A percentile compares a stretch with the other conserved stretches of the same genome.
Evolutionary conservation across 1,139 yeast species (phyloP).

Genomic region (Nematodospora anomalae): DNA sequence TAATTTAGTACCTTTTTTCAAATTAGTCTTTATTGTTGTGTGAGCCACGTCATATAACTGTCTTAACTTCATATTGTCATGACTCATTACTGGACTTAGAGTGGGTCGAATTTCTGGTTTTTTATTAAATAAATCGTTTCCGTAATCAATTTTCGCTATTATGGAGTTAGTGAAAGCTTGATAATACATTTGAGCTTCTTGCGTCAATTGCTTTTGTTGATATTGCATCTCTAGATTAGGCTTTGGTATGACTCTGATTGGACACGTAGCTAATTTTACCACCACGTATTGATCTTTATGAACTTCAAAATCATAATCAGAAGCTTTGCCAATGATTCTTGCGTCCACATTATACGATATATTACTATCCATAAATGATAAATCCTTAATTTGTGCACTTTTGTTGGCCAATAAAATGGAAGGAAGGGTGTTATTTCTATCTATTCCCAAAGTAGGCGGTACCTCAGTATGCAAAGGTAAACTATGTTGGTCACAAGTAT

Average conservation of each 20-base stretch:
- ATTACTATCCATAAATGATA: conserved; percentile 40
- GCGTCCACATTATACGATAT: conserved; percentile 42
- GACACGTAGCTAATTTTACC: conserved; percentile 35
- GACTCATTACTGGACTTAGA: conserved; percentile 13
- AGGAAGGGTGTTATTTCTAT: conserved; percentile 25
- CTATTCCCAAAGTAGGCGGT: conserved; percentile 41
- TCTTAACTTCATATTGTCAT: conserved; percentile 25
- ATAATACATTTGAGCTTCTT: conserved; percentile 31
- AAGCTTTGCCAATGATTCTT: conserved; percentile 44
- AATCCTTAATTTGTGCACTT: conserved; percentile 26
- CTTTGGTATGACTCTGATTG: conserved; percentile 40
- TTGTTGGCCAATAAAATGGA: conserved; percentile 25
- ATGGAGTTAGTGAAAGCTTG: conserved; percentile 39
- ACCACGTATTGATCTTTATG: conserved; percentile 37
- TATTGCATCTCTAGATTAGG: conserved; percentile 25
- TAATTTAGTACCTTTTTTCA: conserved; percentile 14
- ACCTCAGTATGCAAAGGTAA: conserved; percentile 37
- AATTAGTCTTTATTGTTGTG: conserved; percentile 19
- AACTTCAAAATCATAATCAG: conserved; percentile 27
- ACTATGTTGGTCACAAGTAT: conserved; percentile 39
- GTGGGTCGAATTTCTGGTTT: conserved; percentile 7
- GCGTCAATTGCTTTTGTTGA: conserved; percentile 19
- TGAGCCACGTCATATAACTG: conserved; percentile 33
- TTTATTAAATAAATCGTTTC: conserved; percentile 21
- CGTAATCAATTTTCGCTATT: conserved; percentile 31